A percentile compares a stretch with the other conserved stretches of the same genome.
phyloP scores from a whole-genome alignment of 1,139 yeast species.

The Kurtzmaniella natalensis region DNA sequence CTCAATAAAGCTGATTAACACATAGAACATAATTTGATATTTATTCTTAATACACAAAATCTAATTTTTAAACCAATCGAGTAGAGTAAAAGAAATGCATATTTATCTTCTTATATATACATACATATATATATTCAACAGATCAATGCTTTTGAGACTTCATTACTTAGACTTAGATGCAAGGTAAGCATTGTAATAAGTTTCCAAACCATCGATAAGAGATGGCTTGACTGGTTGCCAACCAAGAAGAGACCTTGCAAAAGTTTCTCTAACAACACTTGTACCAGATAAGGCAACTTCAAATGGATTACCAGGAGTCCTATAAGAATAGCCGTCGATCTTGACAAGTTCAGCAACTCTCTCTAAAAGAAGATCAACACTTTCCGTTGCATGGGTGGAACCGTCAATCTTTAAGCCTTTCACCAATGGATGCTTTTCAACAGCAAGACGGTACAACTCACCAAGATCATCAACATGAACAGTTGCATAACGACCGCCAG shows the following conservation, averaged over 20 bases:
- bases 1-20: no score
- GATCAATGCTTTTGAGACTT: no score
- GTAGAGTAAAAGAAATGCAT: no score
- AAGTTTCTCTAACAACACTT: slow-evolving; percentile 5
- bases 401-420: slow-evolving; percentile 5
- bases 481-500: slow-evolving; percentile 6
- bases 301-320: slow-evolving; percentile 2
- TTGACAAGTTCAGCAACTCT: slow-evolving; percentile 2
- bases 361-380: slow-evolving; percentile 5
- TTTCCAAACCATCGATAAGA: slow-evolving; percentile 5
- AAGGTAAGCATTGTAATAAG: slow-evolving; percentile 3
- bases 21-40: no score
- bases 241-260: slow-evolving; percentile 5
- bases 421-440: slow-evolving; percentile 6
- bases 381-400: slow-evolving; percentile 5
- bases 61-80: no score
- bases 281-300: slow-evolving; percentile 6
- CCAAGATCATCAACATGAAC: slow-evolving; percentile 7
- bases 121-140: no score
- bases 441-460: slow-evolving; percentile 6
- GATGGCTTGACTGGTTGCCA: slow-evolving; percentile 6
- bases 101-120: no score
- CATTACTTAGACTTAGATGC: background rate
- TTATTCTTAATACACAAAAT: no score
- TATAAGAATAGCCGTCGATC: slow-evolving; percentile 1